Evolutionary conservation across 257 asterid species (phyloP), one percentile per base, ranked within the genome.

Genomic region (Solanum pennellii): DNA sequence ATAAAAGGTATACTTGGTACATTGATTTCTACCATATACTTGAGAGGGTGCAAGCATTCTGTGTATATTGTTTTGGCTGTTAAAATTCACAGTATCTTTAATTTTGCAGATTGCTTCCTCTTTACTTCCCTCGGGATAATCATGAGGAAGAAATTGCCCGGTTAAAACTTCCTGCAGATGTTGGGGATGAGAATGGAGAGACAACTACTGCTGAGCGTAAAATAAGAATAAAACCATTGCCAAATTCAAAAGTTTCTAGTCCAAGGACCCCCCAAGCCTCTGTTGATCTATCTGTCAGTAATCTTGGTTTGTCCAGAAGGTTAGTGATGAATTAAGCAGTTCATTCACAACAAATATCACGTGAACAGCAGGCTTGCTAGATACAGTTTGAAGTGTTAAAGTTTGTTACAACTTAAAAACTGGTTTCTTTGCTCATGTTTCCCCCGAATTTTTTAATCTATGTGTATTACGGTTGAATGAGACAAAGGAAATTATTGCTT

Each of bases 111-210:
- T 92, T 96, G 92, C 99, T 97, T 91, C 99, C 99, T 6, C 98
- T 96, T 85, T 97, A 97, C 92, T 97, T 97, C 89, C 99, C 99
- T 29, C 94, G 99, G 74, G 96, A 96, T 90, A 95, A 92, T 69
- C 94, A 91, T 52, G 99, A 97, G 91, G 99, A 96, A 91, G 95
- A 92, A 90, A 89, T 94, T 66, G 98, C 98, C 76, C 87, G 91
- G 56, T 89, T 93, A 39, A 97, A 96, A 92, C 98, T 97, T 87
- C 99, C 99, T 83, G 97, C 98, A 42, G 99, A 97, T 91, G 99
- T 97, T 88, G 99, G 99, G 86, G 99, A 97, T 93, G 99, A 96
- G 93, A 95, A 97, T 92, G 99, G 99, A 59, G 99, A 95, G 89
- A 95, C 99, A 60, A 90, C 92, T 83, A 94, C 94, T 75, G 98